A percentile compares a stretch with the other conserved stretches of the same genome.
phyloP scores from a whole-genome alignment of 257 asterid species.

The Salvia hispanica region DNA sequence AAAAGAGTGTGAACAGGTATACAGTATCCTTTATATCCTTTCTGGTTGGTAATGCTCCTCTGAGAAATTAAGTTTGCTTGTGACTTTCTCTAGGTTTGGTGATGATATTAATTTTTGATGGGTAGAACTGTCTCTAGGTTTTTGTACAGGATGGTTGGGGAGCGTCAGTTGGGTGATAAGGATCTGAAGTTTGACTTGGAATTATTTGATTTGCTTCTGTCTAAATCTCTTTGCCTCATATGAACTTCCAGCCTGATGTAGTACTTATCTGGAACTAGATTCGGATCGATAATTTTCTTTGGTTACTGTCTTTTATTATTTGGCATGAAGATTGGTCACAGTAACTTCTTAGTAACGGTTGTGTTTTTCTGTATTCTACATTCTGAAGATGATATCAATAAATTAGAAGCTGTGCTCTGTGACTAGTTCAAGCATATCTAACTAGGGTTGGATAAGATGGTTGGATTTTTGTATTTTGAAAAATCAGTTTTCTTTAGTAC shows the following conservation, averaged over 20 bases:
- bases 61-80: slow-evolving; percentile 12
- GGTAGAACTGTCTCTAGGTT: slow-evolving; percentile 14
- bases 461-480: slow-evolving; percentile 18
- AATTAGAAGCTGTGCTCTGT: background rate
- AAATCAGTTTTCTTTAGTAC: slow-evolving; percentile 12
- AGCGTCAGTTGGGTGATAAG: slow-evolving; percentile 11
- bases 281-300: slow-evolving; percentile 12
- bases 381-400: slow-evolving; percentile 5
- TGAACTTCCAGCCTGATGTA: slow-evolving; percentile 13
- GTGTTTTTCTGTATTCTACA: slow-evolving; percentile 11
- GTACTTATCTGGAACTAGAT: slow-evolving; percentile 3
- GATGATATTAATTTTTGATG: background rate
- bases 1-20: slow-evolving; percentile 96
- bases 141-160: slow-evolving; percentile 19
- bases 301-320: background rate
- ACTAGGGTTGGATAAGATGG: slow-evolving; percentile 15
- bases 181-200: slow-evolving; percentile 21
- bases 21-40: slow-evolving; percentile 19
- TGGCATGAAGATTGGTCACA: slow-evolving; percentile 19
- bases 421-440: slow-evolving; percentile 13
- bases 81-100: slow-evolving; percentile 19
- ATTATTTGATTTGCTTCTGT: slow-evolving; percentile 23
- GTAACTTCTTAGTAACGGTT: background rate
- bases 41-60: slow-evolving; percentile 9
- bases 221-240: background rate